phyloP scores from a whole-genome alignment of 2,329 filamentous ascomycete species.

The Trichophyton mentagrophytes region DNA sequence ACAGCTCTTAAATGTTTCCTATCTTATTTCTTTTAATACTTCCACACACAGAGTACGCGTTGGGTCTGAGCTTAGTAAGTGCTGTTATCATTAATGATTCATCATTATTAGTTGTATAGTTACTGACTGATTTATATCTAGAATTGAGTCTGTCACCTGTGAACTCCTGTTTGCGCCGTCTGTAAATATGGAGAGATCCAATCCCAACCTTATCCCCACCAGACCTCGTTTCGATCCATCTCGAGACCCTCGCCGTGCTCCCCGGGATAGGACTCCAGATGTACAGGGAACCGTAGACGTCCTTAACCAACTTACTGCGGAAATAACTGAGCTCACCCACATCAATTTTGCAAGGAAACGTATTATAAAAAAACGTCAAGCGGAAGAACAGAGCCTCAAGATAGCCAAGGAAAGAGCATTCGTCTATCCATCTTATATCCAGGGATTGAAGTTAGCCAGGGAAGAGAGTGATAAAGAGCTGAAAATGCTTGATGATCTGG shows the following conservation, averaged over 20 bases:
- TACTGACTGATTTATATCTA: too few species aligned
- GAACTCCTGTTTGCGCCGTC: too few species aligned
- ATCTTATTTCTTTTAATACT: too few species aligned
- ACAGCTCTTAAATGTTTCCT: too few species aligned
- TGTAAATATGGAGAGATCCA: not conserved
- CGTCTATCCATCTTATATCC: not conserved
- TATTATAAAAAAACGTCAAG: not conserved
- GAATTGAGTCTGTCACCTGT: not conserved
- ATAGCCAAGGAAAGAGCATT: not conserved
- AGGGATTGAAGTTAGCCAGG: not conserved
- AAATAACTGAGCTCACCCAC: not conserved
- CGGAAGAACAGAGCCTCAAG: not conserved
- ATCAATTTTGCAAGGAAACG: not conserved
- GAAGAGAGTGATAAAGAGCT: not conserved
- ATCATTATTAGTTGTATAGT: too few species aligned
- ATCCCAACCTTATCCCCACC: not conserved
- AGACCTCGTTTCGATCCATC: not conserved
- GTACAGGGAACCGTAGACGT: not conserved
- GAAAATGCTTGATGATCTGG: not conserved
- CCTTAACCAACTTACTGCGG: not conserved
- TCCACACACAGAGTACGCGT: too few species aligned
- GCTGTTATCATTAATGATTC: too few species aligned
- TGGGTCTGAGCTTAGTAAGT: too few species aligned
- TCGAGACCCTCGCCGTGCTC: not conserved
- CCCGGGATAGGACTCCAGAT: not conserved